Evolutionary conservation across 2,329 filamentous ascomycete species (phyloP).

Genomic region (Didymosphaeria variabile): DNA sequence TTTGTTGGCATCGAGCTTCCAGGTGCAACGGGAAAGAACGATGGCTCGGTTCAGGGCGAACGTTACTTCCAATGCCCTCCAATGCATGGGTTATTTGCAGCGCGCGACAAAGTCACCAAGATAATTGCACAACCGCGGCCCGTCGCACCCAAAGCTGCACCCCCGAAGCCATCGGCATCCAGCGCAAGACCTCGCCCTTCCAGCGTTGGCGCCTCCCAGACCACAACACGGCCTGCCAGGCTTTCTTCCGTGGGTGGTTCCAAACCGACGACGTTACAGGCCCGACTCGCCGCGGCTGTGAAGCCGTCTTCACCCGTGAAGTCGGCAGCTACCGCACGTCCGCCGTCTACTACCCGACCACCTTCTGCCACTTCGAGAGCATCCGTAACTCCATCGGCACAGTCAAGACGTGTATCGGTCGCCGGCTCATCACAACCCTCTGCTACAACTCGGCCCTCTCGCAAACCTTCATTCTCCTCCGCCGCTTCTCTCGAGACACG

Average conservation of each 20-base stretch:
- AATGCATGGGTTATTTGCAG: conserved; percentile 84
- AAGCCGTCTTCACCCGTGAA: conserved; percentile 8
- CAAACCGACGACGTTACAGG: conserved; percentile 17
- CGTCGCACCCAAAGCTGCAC: conserved; percentile 17
- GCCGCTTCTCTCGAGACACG: conserved; percentile 5
- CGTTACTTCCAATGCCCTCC: conserved; percentile 84
- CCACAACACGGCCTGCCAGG: conserved; percentile 21
- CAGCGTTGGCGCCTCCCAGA: conserved; percentile 31
- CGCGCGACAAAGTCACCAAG: conserved; percentile 72
- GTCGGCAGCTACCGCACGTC: not conserved
- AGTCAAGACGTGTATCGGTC: conserved; percentile 33
- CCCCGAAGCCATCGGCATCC: conserved; percentile 26
- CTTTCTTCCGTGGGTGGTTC: conserved; percentile 2
- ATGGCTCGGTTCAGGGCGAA: conserved; percentile 86
- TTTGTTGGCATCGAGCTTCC: conserved; percentile 93
- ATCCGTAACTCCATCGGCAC: conserved; percentile 3
- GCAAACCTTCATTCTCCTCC: conserved; percentile 16
- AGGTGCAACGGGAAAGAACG: conserved; percentile 85
- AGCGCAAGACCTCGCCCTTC: conserved; percentile 33
- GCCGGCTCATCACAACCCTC: conserved; percentile 13
- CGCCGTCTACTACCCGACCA: not conserved
- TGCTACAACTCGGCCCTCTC: conserved; percentile 6
- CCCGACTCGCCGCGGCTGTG: conserved; percentile 13
- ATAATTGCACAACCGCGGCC: conserved; percentile 35
- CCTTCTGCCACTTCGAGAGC: conserved; percentile 6